Base-by-base conservation (phyloP, 257 asterid genomes). In the Perilla frutescens region DNA sequence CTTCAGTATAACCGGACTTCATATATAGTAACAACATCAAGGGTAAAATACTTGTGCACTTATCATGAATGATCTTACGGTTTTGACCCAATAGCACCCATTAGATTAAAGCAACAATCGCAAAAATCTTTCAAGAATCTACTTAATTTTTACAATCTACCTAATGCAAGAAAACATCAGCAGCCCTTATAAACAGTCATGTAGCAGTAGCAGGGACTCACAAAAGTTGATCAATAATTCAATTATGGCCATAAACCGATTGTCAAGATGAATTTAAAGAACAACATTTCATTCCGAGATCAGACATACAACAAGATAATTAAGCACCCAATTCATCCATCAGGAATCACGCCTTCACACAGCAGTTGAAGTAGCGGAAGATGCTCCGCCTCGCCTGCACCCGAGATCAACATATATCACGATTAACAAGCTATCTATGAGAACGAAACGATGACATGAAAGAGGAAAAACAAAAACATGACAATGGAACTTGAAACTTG, bases 361-460 rank as follows among this genome's bases (percentile, higher is more conserved):
- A 93, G 76, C 98, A 92, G 81, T 89, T 92, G 81, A 92, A 90
- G 87, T 83, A 92, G 75, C 95, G 82, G 79, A 90, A 89, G 80
- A 92, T 78, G 84, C 93, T 89, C 76, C 98, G 88, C 85, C 96
- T 85, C 8, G 84, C 81, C 98, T 90, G 95, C 72, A n/a, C 31
- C 68, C 51, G 44, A 53, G 34, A 76, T 12, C 44, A 47, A 57
- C 6, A 62, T 4, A 34, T 54, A 32, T 57, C 48, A 39, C 3
- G 20, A 37, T 73, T 14, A 62, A 34, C 66, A 7, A 68, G 48
- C 49, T 48, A 49, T 15, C 44, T 2, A 70, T 0, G 57, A 43
- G 8, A 31, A 26, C 51, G 10, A 6, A 54, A 39, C 15, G 7
- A 31, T 12, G 31, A 47, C n/a, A 12, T 14, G 8, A 0, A 7